A percentile compares a stretch with the other conserved stretches of the same genome.
These are phyloP conservation scores for Elasticomyces elasticus DNA, from an alignment of 495 filamentous ascomycete genomes.

Conservation along the genomic window DNA sequence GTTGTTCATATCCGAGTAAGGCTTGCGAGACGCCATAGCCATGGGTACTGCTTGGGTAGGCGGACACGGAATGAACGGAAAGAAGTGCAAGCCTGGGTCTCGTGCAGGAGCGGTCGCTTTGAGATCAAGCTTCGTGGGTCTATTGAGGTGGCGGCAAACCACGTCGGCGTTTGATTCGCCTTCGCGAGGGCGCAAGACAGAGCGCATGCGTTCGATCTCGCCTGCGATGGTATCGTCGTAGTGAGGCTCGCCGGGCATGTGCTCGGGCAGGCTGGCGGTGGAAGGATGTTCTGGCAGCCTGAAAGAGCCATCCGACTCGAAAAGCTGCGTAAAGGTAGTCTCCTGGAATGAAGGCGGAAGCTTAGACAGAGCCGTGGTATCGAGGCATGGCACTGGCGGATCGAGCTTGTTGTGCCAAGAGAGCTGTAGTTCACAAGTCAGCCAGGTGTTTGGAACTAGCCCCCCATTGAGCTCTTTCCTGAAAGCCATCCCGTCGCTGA, in stretches of 20 bases:
- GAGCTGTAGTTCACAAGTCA: too few species aligned
- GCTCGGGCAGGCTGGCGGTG: conserved; percentile 40
- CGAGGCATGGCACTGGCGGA: conserved; percentile 49
- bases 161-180: conserved; percentile 16
- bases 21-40: conserved; percentile 57
- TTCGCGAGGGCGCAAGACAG: conserved; percentile 27
- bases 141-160: conserved; percentile 31
- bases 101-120: conserved; percentile 45
- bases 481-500: too few species aligned
- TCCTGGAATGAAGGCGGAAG: conserved; percentile 29
- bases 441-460: too few species aligned
- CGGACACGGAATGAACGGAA: conserved; percentile 49
- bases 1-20: conserved; percentile 54
- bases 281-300: conserved; percentile 23
- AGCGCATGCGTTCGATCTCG: conserved; percentile 53
- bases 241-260: conserved; percentile 47
- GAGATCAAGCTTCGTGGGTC: conserved; percentile 44
- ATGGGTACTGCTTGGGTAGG: conserved; percentile 53
- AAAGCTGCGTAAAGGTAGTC: conserved; percentile 22
- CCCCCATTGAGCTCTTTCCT: too few species aligned
- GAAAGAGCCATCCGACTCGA: conserved; percentile 14
- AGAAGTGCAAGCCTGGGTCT: conserved; percentile 44
- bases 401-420: conserved; percentile 58
- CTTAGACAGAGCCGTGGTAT: conserved; percentile 39
- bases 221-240: conserved; percentile 50